Base-by-base conservation (phyloP, 257 asterid species). In the Verbascum thapsus region DNA sequence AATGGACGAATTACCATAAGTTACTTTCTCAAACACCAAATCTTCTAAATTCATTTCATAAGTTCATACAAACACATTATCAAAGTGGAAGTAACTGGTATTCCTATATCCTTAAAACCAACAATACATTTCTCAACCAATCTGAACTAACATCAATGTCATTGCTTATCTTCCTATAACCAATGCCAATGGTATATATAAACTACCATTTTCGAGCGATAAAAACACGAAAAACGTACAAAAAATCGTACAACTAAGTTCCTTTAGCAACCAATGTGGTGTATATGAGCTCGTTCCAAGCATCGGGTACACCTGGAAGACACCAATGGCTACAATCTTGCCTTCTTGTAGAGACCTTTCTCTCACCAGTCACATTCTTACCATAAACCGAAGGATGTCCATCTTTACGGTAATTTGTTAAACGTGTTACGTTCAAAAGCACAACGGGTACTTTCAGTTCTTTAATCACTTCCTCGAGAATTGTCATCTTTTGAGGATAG, bases 311-410 rank as follows among this genome's bases (percentile, higher is more conserved):
- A 0, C 99, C 98, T 0, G 99, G 98, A 51, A 94, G 95, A 63
- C 98, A 94, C 99, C 99, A 94, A 42, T 94, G 99, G 80, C 99
- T 94, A 69, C 99, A 94, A 72, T 90, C 99, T 82, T 94, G 98
- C 52, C 78, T 76, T 64, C 76, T 78, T n/a, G 76, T 72, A 0
- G 98, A 84, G 19, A 83, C 88, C 75, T 78, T 90, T 73, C 13
- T 79, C 13, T 76, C 71, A 16, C 55, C 76, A 17, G 74, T 78
- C 23, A 72, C 84, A 49, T 78, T 83, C 75, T 80, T 94, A 10
- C 97, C 96, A 38, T 82, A 90, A 58, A 87, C 76, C 0, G 98
- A 94, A 26, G 99, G 99, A 70, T 94, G 99, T 3, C 95, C 95
- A 67, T 94, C 98, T 70, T 94, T 94, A 7, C 98, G 88, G 65